Evolutionary conservation across 306 rosid genomes (phyloP).

Genomic region (Begonia masoniana): DNA sequence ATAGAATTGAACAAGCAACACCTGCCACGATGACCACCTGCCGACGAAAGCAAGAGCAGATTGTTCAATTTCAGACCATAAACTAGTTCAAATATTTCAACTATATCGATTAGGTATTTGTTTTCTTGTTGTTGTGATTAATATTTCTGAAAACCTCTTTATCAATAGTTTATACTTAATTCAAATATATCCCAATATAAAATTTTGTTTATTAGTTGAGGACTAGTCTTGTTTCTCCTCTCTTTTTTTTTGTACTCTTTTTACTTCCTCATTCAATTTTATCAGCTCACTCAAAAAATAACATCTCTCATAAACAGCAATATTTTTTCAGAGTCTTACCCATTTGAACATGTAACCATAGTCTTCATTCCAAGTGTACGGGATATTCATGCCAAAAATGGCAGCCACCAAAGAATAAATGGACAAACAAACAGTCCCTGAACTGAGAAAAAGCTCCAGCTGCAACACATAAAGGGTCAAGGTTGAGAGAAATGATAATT

Average conservation of each 20-base stretch:
- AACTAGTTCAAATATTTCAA: too few relatives aligned
- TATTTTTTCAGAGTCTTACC: conserved; percentile 24
- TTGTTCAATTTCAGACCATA: neutral
- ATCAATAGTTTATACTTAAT: too few relatives aligned
- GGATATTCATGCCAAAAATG: conserved; percentile 64
- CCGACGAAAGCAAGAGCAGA: conserved; percentile 2
- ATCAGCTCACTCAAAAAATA: neutral
- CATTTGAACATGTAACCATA: conserved; percentile 62
- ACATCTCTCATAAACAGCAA: neutral
- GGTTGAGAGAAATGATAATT: too few relatives aligned
- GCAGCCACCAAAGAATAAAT: conserved; percentile 44
- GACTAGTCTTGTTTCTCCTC: too few relatives aligned
- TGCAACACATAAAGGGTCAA: conserved; percentile 20
- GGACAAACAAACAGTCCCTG: conserved; percentile 42
- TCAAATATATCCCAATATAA: too few relatives aligned
- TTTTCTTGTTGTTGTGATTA: too few relatives aligned
- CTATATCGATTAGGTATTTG: too few relatives aligned
- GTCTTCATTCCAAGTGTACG: conserved; percentile 31
- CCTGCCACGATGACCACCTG: conserved; percentile 46
- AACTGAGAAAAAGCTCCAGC: conserved; percentile 65
- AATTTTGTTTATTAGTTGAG: too few relatives aligned
- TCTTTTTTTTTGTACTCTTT: too few relatives aligned
- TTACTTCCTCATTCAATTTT: too few relatives aligned
- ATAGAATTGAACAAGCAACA: conserved; percentile 11
- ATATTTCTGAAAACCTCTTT: too few relatives aligned